A percentile compares a stretch with the other conserved stretches of the same genome.
phyloP scores from a whole-genome alignment of 2,329 filamentous ascomycete genomes.

The Diaporthe velutina region DNA sequence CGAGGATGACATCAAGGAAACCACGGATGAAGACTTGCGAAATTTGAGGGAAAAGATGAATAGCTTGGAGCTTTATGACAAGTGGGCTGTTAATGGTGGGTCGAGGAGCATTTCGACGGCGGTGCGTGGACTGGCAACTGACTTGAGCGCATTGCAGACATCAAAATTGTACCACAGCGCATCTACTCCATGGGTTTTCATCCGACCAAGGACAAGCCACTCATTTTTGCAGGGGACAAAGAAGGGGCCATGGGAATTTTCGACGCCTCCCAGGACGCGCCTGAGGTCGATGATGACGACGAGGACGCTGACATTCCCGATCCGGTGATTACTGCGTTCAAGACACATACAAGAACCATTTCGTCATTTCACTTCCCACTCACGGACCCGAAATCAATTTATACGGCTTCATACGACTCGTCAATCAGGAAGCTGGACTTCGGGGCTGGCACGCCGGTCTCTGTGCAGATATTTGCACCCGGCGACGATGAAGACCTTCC shows the following conservation, averaged over 20 bases:
- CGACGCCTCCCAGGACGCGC: constrained; percentile 80
- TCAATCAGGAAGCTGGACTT: constrained; percentile 91
- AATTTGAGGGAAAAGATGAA: constrained; percentile 82
- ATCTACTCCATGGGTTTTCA: constrained; percentile 92
- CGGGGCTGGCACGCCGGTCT: constrained; percentile 73
- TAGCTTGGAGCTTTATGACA: constrained; percentile 82
- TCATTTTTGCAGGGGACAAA: constrained; percentile 96
- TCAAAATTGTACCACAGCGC: constrained; percentile 91
- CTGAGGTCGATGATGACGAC: constrained; percentile 66
- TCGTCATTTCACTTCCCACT: constrained; percentile 84
- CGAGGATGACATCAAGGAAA: constrained; percentile 85
- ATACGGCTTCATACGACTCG: constrained; percentile 91
- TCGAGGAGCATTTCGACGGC: constrained; percentile 10
- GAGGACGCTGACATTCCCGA: constrained; percentile 79
- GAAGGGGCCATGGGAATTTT: constrained; percentile 91
- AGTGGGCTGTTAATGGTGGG: constrained; percentile 83
- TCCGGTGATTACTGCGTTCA: constrained; percentile 89
- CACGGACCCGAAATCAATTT: constrained; percentile 80
- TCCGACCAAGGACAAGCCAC: constrained; percentile 84
- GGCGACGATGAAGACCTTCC: constrained; percentile 80
- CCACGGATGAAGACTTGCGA: constrained; percentile 81
- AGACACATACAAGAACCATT: constrained; percentile 91
- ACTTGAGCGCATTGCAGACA: constrained; percentile 65
- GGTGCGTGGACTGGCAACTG: neutral
- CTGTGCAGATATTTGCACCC: constrained; percentile 85